A percentile compares a stretch with the other conserved stretches of the same genome.
These are phyloP conservation scores for Chrysanthemum seticuspe DNA, from an alignment of 129 eudicot genomes.

Conservation along the genomic window DNA sequence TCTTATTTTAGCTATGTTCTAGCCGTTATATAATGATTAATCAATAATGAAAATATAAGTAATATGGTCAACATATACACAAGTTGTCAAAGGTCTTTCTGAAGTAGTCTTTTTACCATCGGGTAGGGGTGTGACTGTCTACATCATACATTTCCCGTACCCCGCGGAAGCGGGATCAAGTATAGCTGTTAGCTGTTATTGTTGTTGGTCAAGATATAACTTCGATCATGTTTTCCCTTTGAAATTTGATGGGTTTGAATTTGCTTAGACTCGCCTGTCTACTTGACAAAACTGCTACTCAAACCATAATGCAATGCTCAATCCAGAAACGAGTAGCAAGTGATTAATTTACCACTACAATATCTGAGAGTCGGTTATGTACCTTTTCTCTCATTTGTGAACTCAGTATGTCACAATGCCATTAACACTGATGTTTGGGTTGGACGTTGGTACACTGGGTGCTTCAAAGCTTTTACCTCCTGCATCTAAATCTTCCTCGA, in stretches of 20 bases:
- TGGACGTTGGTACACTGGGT: slow-evolving; percentile 46
- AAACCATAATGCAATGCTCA: slow-evolving; percentile 56
- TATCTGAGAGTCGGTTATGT: background rate
- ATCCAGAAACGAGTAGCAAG: slow-evolving; percentile 18
- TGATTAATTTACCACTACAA: background rate
- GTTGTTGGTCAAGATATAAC: slow-evolving; percentile 10
- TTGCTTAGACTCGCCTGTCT: slow-evolving; percentile 27
- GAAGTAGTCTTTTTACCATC: too few relatives aligned
- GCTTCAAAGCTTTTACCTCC: slow-evolving; percentile 54
- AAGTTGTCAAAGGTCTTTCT: background rate
- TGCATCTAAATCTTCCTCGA: slow-evolving; percentile 46
- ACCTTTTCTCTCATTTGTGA: slow-evolving; percentile 84
- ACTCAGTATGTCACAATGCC: slow-evolving; percentile 61
- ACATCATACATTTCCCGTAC: too few relatives aligned
- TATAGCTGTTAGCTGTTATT: too few relatives aligned
- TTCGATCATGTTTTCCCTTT: background rate
- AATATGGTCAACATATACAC: slow-evolving; percentile 6
- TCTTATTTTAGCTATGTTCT: too few relatives aligned
- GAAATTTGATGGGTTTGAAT: background rate
- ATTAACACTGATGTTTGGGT: slow-evolving; percentile 50
- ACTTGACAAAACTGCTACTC: slow-evolving; percentile 31
- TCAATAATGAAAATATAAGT: too few relatives aligned
- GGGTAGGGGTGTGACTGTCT: too few relatives aligned
- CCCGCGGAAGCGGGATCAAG: too few relatives aligned
- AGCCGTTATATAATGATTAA: too few relatives aligned